Evolutionary conservation across 805 yeast species (phyloP).

Genomic region (Ogataea kodamae): DNA sequence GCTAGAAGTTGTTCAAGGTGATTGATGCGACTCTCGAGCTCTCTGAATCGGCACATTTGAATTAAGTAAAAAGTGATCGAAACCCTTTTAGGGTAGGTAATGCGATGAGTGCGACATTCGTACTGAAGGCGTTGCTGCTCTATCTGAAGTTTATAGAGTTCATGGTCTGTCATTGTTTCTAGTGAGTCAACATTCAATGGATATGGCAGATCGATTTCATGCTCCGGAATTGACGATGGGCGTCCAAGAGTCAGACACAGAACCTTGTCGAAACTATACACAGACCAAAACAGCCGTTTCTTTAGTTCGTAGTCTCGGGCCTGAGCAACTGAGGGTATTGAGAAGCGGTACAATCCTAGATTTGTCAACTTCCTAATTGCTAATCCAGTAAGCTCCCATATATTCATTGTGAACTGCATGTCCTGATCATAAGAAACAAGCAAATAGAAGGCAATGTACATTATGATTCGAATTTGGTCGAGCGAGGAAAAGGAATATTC

Average conservation of each 20-base stretch:
- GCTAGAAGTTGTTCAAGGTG: conserved; percentile 9
- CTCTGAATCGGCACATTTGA: conserved; percentile 15
- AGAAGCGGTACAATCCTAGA: conserved; percentile 15
- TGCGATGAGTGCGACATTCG: conserved; percentile 10
- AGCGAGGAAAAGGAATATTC: conserved; percentile 3
- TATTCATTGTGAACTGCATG: conserved; percentile 16
- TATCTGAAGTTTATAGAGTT: conserved; percentile 11
- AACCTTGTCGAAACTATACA: conserved; percentile 20
- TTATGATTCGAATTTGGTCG: conserved; percentile 17
- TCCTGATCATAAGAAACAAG: conserved; percentile 18
- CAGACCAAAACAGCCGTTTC: conserved; percentile 20
- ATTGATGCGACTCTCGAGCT: conserved; percentile 13
- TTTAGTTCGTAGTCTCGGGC: conserved; percentile 11
- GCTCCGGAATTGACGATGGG: conserved; percentile 16
- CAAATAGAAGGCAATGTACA: conserved; percentile 17
- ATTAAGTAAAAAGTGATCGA: conserved; percentile 14
- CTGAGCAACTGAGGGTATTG: conserved; percentile 7
- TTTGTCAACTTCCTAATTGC: conserved; percentile 18
- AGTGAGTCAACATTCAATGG: conserved; percentile 15
- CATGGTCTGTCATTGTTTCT: conserved; percentile 3
- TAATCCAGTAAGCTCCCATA: conserved; percentile 20
- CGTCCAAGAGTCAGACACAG: conserved; percentile 18
- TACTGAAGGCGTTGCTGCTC: conserved; percentile 15
- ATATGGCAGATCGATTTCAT: conserved; percentile 20
- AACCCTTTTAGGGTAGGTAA: conserved; percentile 12